Evolutionary conservation across 257 asterid genomes (phyloP), one percentile per base, ranked within the genome.

Genomic region (Salvia splendens): DNA sequence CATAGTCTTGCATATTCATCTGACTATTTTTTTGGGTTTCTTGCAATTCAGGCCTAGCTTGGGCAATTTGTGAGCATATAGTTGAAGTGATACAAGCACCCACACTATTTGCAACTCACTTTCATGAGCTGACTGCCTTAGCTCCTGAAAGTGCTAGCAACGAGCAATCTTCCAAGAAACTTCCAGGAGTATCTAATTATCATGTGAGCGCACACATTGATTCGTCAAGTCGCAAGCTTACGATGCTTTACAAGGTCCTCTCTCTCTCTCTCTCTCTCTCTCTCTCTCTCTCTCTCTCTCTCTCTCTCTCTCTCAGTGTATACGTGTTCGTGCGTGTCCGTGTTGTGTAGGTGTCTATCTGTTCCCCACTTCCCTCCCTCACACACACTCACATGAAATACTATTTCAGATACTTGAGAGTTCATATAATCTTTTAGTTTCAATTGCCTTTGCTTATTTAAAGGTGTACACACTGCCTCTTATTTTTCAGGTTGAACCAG

Each of bases 201-300:
- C 99, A 93, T 60, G 99, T 93, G 76, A 90, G 88, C 70, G 99
- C 99, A 62, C 96, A 93, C 82, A 90, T 93, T 68, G 99, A 90
- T 80, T 78, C 88, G 41, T 83, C 86, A 69, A 88, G 80, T 77
- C 92, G 88, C 83, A 93, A 91, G 83, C 86, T 93, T 56, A 93
- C 99, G 5, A 93, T 93, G 99, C 99, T 93, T 79, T 90, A 90
- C 79, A 93, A 90, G 96, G 96, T 90, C 42, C 61, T 65, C 43
- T 63, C 64, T 49, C 68, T 63, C 65, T 64, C 57, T 35, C 71
- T 64, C 78, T 69, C 52, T 63, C 73, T 70, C 68, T 6, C 53
- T 42, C 20, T 17, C 20, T 17, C 20, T 17, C 20, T 17, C 20
- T 17, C 61, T 65, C 43, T 63, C 64, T 49, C 68, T 60, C 65